A percentile compares a stretch with the other conserved stretches of the same genome.
These are phyloP conservation scores for Salvia miltiorrhiza DNA, from an alignment of 257 asterid genomes.

Conservation along the genomic window DNA sequence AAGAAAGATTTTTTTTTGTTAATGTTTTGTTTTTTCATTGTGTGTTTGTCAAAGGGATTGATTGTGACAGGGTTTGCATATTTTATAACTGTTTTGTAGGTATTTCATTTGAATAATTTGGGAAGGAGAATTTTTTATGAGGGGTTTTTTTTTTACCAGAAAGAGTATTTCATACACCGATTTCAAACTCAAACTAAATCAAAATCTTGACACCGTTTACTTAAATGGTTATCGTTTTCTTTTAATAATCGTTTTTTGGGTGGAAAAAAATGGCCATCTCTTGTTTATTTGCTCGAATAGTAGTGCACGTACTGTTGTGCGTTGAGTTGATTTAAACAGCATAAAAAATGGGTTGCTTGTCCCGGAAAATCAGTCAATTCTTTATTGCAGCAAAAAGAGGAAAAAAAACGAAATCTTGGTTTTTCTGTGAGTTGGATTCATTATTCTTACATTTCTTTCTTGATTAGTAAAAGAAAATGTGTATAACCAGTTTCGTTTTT, in stretches of 20 bases:
- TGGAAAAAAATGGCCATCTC: not conserved
- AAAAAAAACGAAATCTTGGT: slow-evolving; percentile 10
- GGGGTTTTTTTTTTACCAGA: slow-evolving; percentile 10
- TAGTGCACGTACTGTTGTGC: not conserved
- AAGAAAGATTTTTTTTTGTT: not conserved
- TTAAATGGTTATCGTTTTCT: not conserved
- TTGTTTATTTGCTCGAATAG: slow-evolving; percentile 9
- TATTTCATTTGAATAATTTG: slow-evolving; percentile 2
- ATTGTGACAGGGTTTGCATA: slow-evolving; percentile 23
- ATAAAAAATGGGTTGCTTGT: slow-evolving; percentile 9
- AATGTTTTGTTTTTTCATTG: not conserved
- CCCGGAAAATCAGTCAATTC: slow-evolving; percentile 1
- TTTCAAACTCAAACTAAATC: slow-evolving; percentile 10
- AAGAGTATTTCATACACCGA: slow-evolving; percentile 6
- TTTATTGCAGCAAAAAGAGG: not conserved
- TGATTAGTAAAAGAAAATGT: not conserved
- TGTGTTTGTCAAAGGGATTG: slow-evolving; percentile 20
- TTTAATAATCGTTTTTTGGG: not conserved
- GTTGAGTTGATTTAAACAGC: not conserved
- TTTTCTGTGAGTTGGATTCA: slow-evolving; percentile 11
- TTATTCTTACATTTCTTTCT: slow-evolving; percentile 16
- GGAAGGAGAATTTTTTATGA: slow-evolving; percentile 2
- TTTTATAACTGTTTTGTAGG: not conserved
- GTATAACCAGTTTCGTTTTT: slow-evolving; percentile 1
- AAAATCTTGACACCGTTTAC: not conserved